These are phyloP conservation scores for Backusella tarrabulga DNA, from an alignment of 192 early-diverging fungal genomes.

Conservation along the genomic window DNA sequence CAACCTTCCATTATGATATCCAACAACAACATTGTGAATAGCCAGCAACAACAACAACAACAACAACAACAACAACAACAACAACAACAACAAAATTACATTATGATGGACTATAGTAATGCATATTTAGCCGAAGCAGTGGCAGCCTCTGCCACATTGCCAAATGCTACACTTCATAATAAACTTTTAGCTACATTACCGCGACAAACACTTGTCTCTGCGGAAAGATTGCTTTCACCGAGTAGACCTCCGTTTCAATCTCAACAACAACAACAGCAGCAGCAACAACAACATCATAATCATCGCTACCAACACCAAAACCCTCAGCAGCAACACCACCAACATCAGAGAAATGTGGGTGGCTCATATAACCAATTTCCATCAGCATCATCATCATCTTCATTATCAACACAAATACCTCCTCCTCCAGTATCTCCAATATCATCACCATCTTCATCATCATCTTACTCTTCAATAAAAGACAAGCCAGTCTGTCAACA, in stretches of 20 bases:
- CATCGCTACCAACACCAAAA: background rate
- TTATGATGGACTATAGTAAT: background rate
- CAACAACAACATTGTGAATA: background rate
- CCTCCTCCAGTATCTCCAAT: background rate
- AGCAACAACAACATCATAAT: background rate
- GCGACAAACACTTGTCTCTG: constrained; percentile 10
- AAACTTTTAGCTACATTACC: constrained; percentile 25
- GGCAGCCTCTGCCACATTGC: constrained; percentile 10
- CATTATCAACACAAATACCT: background rate
- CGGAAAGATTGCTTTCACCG: constrained; percentile 14
- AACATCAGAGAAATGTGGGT: background rate
- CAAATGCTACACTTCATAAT: constrained; percentile 19
- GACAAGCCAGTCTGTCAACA: background rate
- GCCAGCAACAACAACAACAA: background rate
- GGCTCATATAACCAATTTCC: background rate
- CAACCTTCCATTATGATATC: background rate
- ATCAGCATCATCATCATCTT: background rate
- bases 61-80: background rate
- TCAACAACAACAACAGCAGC: background rate
- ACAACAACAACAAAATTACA: background rate
- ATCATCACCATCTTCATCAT: background rate
- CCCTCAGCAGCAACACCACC: background rate
- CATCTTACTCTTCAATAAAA: background rate
- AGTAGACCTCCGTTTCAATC: background rate
- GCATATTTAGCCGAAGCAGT: background rate